Conservation (phyloP, 352 stramenopile species). For the Phytophthora quininea region DNA sequence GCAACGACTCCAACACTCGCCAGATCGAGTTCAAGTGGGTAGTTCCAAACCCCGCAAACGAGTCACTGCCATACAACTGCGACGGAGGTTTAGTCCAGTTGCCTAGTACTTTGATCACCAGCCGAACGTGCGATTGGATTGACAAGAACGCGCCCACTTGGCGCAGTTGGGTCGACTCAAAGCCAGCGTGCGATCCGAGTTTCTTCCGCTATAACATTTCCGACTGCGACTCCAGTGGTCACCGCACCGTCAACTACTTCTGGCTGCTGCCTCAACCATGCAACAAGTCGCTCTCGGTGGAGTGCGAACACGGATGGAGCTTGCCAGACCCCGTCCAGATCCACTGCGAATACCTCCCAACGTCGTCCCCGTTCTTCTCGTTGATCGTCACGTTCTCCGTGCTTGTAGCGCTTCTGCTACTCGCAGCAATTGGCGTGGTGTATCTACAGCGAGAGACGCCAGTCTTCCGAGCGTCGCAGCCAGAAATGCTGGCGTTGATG, state of each 20-base stretch:
- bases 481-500: constrained; percentile 33
- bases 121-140: constrained; percentile 46
- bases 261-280: constrained; percentile 42
- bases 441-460: constrained; percentile 18
- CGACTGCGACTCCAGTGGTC: constrained; percentile 27
- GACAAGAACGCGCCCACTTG: constrained; percentile 27
- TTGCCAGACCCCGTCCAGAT: constrained; percentile 24
- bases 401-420: constrained; percentile 19
- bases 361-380: constrained; percentile 15
- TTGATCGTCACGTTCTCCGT: constrained; percentile 5
- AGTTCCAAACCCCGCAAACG: constrained; percentile 36
- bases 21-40: constrained; percentile 44
- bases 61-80: constrained; percentile 39
- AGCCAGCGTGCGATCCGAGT: constrained; percentile 39
- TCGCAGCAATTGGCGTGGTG: constrained; percentile 20
- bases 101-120: constrained; percentile 39
- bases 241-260: constrained; percentile 39
- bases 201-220: constrained; percentile 54
- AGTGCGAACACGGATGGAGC: constrained; percentile 39
- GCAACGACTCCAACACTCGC: constrained; percentile 15
- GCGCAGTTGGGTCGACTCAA: constrained; percentile 37
- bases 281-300: constrained; percentile 26
- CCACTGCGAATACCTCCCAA: constrained; percentile 31
- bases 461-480: constrained; percentile 40
- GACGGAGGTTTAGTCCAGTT: constrained; percentile 43